Percentiles rank a stretch among this genome's conserved stretches.
Evolutionary conservation across 805 yeast genomes (phyloP).

Genomic region (Diddensiella santjacobensis): DNA sequence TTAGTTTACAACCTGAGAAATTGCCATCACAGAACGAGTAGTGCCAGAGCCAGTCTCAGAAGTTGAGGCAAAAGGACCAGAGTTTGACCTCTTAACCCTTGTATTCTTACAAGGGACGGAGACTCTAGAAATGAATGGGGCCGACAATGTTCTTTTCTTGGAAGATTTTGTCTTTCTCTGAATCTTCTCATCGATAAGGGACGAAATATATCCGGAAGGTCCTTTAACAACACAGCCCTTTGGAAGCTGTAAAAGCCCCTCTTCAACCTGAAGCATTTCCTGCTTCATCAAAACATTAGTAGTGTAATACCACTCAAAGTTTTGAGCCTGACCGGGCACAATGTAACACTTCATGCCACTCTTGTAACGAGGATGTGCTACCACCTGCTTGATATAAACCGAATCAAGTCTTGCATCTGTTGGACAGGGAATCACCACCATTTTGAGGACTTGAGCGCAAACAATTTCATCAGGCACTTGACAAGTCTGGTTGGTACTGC

Average conservation of each 20-base stretch:
- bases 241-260: neutral
- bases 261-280: conserved; percentile 6
- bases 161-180: neutral
- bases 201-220: neutral
- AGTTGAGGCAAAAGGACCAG: neutral
- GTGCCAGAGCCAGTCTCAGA: neutral
- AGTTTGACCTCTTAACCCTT: neutral
- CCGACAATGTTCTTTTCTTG: neutral
- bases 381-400: conserved; percentile 50
- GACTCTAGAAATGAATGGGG: no score
- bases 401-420: conserved; percentile 30
- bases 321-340: conserved; percentile 38
- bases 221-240: neutral
- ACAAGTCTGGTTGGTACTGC: conserved; percentile 11
- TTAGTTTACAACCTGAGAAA: neutral
- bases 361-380: conserved; percentile 62
- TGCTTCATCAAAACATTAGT: conserved; percentile 12
- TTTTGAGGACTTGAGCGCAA: conserved; percentile 18
- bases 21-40: neutral
- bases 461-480: neutral
- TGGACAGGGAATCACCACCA: conserved; percentile 16
- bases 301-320: conserved; percentile 15
- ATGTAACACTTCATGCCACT: conserved; percentile 60
- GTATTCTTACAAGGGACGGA: neutral
- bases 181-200: conserved; percentile 1